phyloP scores from a whole-genome alignment of 192 early-diverging fungal species.

The Linnemannia zychae region DNA sequence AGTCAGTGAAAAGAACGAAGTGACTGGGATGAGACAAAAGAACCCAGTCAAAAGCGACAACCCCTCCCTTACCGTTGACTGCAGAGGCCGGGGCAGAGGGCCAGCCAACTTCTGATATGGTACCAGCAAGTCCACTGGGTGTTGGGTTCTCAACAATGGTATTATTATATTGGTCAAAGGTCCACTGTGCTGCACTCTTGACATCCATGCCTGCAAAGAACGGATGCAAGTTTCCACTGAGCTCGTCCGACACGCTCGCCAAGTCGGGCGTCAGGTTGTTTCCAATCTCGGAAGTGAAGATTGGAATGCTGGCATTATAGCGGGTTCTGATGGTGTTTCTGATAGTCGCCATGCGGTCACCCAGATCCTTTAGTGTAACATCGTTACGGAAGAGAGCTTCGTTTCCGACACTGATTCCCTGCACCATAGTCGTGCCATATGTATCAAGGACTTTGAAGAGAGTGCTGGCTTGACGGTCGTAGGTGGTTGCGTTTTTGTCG shows the following conservation, averaged over 20 bases:
- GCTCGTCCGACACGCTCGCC: conserved; percentile 65
- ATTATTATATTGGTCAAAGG: conserved; percentile 63
- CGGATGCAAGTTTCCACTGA: conserved; percentile 74
- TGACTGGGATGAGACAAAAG: background rate
- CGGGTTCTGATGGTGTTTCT: conserved; percentile 25
- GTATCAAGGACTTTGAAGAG: conserved; percentile 50
- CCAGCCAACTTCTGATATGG: conserved; percentile 80
- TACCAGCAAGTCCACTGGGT: conserved; percentile 57
- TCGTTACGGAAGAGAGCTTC: conserved; percentile 62
- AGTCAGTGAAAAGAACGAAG: background rate
- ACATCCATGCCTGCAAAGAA: conserved; percentile 71
- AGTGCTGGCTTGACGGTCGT: conserved; percentile 54
- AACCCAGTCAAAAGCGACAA: background rate
- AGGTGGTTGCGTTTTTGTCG: conserved; percentile 48
- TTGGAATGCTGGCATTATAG: conserved; percentile 25
- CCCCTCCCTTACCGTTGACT: conserved; percentile 17
- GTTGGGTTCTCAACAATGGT: conserved; percentile 57
- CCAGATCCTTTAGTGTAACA: conserved; percentile 15
- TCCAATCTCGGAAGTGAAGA: conserved; percentile 57
- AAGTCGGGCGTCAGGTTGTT: conserved; percentile 45
- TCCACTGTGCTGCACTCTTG: conserved; percentile 62
- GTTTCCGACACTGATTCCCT: conserved; percentile 62
- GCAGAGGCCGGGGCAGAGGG: conserved; percentile 58
- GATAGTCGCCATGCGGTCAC: conserved; percentile 25
- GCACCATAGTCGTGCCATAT: conserved; percentile 54